These are phyloP conservation scores for Sporothrix pseudoabietina DNA, from an alignment of 2,329 filamentous ascomycete species.

Conservation along the genomic window DNA sequence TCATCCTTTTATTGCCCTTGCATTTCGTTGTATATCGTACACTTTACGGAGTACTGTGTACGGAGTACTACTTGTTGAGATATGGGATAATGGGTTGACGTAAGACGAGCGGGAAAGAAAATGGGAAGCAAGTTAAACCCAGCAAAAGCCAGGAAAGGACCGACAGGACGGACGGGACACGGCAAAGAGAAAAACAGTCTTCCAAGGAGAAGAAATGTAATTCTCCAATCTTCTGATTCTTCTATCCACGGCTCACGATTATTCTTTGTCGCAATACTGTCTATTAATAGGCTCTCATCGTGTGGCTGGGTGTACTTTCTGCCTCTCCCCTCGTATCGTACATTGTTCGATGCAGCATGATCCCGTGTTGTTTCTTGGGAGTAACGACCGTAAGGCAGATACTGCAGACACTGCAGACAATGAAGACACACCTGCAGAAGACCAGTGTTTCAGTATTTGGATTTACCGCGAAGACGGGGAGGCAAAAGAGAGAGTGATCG, in stretches of 20 bases:
- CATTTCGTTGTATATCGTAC: not conserved
- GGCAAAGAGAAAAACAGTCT: not conserved
- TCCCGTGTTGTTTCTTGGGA: slow-evolving; percentile 11
- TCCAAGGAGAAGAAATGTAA: not conserved
- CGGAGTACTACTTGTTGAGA: not conserved
- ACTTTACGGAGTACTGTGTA: not conserved
- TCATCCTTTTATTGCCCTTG: not conserved
- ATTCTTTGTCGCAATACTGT: not conserved
- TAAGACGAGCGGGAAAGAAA: not conserved
- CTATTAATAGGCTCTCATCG: slow-evolving; percentile 11
- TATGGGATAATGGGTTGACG: not conserved
- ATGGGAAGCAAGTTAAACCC: not conserved
- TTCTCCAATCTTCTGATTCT: not conserved
- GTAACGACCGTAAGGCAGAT: not conserved
- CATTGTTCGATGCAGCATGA: not conserved
- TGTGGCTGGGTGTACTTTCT: not conserved
- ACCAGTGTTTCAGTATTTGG: slow-evolving; percentile 20
- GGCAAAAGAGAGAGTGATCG: not conserved
- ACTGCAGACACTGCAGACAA: not conserved
- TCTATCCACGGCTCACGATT: not conserved
- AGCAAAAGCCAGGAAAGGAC: not conserved
- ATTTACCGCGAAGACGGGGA: not conserved
- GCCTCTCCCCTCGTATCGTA: not conserved
- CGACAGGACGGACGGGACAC: not conserved
- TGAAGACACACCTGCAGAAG: not conserved